These are phyloP conservation scores for Cystofilobasidium capitatum DNA, from an alignment of 768 basidiomycete genomes.

Conservation along the genomic window DNA sequence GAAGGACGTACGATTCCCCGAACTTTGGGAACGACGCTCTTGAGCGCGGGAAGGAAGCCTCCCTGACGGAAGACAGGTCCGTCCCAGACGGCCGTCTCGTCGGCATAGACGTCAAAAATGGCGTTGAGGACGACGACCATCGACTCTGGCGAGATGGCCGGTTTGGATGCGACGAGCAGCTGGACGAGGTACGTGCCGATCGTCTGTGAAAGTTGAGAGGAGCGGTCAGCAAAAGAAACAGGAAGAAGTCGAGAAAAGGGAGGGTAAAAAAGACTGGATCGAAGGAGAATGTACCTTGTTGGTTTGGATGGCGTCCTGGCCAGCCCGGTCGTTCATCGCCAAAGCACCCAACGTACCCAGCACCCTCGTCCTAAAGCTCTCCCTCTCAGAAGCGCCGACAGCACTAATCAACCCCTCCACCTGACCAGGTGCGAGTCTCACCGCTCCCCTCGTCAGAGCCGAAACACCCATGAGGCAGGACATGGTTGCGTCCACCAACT, in stretches of 20 bases:
- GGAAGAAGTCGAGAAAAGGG: neutral
- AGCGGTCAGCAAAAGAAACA: neutral
- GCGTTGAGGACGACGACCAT: conserved; percentile 70
- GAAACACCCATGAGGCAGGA: conserved; percentile 82
- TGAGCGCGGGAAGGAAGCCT: conserved; percentile 49
- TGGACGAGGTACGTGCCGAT: conserved; percentile 38
- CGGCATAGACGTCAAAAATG: conserved; percentile 85
- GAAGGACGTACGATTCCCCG: conserved; percentile 36
- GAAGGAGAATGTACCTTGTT: conserved; percentile 48
- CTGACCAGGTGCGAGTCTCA: conserved; percentile 16
- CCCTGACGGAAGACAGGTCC: conserved; percentile 61
- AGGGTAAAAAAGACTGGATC: neutral
- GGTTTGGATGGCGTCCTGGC: conserved; percentile 50
- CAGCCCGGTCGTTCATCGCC: conserved; percentile 48
- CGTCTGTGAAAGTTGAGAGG: conserved; percentile 24
- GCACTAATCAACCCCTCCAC: conserved; percentile 15
- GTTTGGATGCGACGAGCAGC: conserved; percentile 21
- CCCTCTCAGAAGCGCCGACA: conserved; percentile 40
- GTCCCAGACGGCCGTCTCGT: conserved; percentile 72
- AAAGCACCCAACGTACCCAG: conserved; percentile 79
- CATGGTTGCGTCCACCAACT: conserved; percentile 49
- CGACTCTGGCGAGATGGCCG: conserved; percentile 48
- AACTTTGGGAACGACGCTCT: conserved; percentile 35
- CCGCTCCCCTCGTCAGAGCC: conserved; percentile 41
- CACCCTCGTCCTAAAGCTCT: conserved; percentile 55